A percentile compares a stretch with the other conserved stretches of the same genome.
Evolutionary conservation across 1,284 basidiomycete genomes (phyloP).

Genomic region (Trichosporon ovoides): DNA sequence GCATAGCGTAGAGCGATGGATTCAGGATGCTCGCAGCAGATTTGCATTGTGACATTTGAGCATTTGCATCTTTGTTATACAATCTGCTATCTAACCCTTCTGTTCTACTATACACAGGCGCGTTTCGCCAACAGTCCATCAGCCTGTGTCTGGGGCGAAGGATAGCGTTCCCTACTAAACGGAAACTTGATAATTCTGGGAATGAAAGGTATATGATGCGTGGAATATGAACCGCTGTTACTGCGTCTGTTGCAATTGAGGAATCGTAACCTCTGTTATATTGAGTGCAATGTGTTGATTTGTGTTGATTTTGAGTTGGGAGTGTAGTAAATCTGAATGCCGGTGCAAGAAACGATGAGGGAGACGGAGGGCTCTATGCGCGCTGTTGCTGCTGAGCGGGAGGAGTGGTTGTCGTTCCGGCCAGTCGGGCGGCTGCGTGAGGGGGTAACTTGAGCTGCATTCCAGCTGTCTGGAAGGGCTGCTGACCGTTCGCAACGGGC

Average conservation of each 20-base stretch:
- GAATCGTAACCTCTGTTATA: neutral
- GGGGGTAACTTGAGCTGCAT: constrained; percentile 41
- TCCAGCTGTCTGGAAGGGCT: constrained; percentile 15
- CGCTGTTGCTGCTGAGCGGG: constrained; percentile 19
- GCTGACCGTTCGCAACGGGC: constrained; percentile 6
- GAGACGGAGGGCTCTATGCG: neutral
- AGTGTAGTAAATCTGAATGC: neutral
- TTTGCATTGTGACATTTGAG: neutral
- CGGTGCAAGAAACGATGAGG: neutral
- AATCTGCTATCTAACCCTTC: neutral
- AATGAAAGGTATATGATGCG: neutral
- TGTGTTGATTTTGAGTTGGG: constrained; percentile 5
- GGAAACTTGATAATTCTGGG: neutral
- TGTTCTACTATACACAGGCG: constrained; percentile 7
- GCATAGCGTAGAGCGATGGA: no score
- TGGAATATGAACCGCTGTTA: neutral
- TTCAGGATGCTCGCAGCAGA: no score
- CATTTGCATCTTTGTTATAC: constrained; percentile 6
- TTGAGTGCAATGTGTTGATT: neutral
- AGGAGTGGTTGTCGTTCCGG: constrained; percentile 14
- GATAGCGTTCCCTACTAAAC: neutral
- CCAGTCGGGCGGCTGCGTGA: constrained; percentile 40
- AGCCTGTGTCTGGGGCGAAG: neutral
- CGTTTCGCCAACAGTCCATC: constrained; percentile 3
- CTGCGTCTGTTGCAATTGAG: neutral